phyloP scores from a whole-genome alignment of 805 yeast genomes.

The Cyberlindnera suaveolens region DNA sequence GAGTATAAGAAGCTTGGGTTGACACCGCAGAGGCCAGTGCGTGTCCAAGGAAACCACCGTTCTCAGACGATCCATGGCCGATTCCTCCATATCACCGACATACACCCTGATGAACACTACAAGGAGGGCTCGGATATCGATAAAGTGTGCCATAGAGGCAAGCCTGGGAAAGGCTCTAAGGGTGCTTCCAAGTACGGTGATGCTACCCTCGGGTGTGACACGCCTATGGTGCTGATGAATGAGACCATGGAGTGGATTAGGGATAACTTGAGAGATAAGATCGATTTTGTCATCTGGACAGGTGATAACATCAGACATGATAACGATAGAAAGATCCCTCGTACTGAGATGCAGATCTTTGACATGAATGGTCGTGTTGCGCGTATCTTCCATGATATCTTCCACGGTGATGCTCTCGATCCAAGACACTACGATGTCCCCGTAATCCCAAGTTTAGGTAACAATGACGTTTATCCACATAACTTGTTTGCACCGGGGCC shows the following conservation, averaged over 20 bases:
- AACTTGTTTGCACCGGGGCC: conserved; percentile 84
- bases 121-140: conserved; percentile 43
- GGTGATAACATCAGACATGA: conserved; percentile 88
- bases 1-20: conserved; percentile 31
- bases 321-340: conserved; percentile 66
- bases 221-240: conserved; percentile 56
- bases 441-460: conserved; percentile 72
- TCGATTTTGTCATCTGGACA: conserved; percentile 86
- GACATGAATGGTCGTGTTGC: conserved; percentile 60
- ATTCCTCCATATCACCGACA: conserved; percentile 79
- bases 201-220: conserved; percentile 72
- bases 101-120: conserved; percentile 77
- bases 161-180: conserved; percentile 27
- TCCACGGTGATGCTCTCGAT: conserved; percentile 34
- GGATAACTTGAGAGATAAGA: conserved; percentile 59
- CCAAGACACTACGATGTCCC: conserved; percentile 41
- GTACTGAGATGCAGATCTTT: conserved; percentile 67
- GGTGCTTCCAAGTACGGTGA: conserved; percentile 66
- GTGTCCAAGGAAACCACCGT: conserved; percentile 16
- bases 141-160: conserved; percentile 52
- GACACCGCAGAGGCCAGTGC: conserved; percentile 34
- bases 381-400: conserved; percentile 42
- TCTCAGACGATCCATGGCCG: conserved; percentile 47
- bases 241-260: conserved; percentile 64
- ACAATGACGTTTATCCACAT: conserved; percentile 87